These are phyloP conservation scores for Cytospora paraplurivora DNA, from an alignment of 2,329 filamentous ascomycete species.

Conservation along the genomic window DNA sequence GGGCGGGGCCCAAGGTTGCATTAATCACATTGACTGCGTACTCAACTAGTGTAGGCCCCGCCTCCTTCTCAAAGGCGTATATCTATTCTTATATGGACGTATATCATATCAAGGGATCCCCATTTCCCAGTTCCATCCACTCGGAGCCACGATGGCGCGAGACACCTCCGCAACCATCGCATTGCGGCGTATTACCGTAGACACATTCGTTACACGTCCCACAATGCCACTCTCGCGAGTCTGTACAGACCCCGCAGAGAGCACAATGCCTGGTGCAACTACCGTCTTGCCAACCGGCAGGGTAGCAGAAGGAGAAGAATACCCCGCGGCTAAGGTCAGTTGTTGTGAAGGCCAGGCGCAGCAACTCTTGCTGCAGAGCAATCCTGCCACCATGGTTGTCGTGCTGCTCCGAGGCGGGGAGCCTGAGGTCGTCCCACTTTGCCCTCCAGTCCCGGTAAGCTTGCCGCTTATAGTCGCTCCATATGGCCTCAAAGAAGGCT, in stretches of 20 bases:
- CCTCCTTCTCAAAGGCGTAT: too few species aligned
- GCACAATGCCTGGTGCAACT: constrained; percentile 18
- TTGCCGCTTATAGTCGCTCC: neutral
- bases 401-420: constrained; percentile 10
- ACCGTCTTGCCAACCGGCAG: constrained; percentile 3
- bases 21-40: too few species aligned
- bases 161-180: constrained; percentile 2
- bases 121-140: neutral
- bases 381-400: neutral
- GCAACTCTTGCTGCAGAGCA: constrained; percentile 23
- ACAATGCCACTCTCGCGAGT: constrained; percentile 22
- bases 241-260: constrained; percentile 10
- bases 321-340: neutral
- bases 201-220: constrained; percentile 7
- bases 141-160: neutral
- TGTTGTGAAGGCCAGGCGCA: constrained; percentile 17
- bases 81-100: neutral
- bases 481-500: neutral
- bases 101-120: neutral
- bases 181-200: constrained; percentile 9
- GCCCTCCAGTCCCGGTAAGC: constrained; percentile 20
- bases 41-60: too few species aligned
- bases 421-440: constrained; percentile 16
- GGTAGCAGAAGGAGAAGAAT: constrained; percentile 22
- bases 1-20: too few species aligned